Evolutionary conservation across 2,329 filamentous ascomycete genomes (phyloP), one percentile per base, ranked within the genome.

Genomic region (Cladosporium sp.): DNA sequence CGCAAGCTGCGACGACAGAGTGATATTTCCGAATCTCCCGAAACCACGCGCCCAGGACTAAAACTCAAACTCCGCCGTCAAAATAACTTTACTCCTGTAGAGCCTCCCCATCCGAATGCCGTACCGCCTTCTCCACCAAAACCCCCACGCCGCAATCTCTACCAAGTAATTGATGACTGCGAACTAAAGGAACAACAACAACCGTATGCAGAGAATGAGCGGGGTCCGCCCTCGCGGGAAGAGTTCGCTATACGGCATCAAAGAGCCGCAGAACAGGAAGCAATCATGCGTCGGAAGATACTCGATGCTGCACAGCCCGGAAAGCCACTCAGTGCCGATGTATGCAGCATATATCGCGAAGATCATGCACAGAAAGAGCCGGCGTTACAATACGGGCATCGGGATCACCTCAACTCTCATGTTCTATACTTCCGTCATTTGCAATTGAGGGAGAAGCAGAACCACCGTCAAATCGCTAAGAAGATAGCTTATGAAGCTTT

Each of bases 381-480:
- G 0, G 83, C 85, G 0, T 82, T 83, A 55, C 90, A 94, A 68
- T 97, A 90, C 79, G 86, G 88, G n/a, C 92, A 95, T 65, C 83
- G 85, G 69, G 92, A 97, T 69, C 90, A 97, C 70, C 81, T 97
- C 55, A 80, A 89, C 47, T 87, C 87, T 49, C 92, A 96, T 61
- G 87, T 89, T 60, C 70, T 88, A 12, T 88, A 92, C 66, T 93
- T 97, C 66, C 86, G 90, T 50, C 89, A 86, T 67, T 80, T 97
- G 37, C 84, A 97, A 76, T 75, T 87, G 2, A 84, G 85, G 59
- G 94, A 99, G 72, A 89, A 92, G 65, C 84, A 84, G 63, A 82
- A 87, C 12, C 93, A 97, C 73, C 85, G 85, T 37, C 80, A 83
- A n/a, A 80, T 82, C 2, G 93, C 93, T 1, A 96, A 92, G 72